Conservation (phyloP, 192 early-diverging fungal genomes). For the Coemansia sp. region DNA sequence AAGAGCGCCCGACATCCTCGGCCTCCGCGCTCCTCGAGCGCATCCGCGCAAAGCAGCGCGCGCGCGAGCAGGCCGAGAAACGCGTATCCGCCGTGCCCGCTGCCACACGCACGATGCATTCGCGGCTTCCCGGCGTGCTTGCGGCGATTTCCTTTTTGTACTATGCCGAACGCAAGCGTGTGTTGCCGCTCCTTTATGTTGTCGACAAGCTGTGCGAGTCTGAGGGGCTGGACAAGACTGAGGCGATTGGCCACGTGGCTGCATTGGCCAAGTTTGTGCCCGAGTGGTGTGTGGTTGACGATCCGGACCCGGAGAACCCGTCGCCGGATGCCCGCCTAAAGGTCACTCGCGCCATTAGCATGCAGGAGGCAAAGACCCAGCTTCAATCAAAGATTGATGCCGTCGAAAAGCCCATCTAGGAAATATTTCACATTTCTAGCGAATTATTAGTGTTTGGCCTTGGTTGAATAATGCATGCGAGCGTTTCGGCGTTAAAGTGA, state of each 20-base stretch:
- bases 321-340: constrained; percentile 21
- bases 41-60: constrained; percentile 50
- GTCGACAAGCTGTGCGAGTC: constrained; percentile 42
- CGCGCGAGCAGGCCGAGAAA: constrained; percentile 14
- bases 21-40: constrained; percentile 44
- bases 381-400: constrained; percentile 19
- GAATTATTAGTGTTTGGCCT: too few relatives aligned
- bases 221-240: constrained; percentile 25
- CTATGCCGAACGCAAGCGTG: constrained; percentile 37
- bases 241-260: constrained; percentile 17
- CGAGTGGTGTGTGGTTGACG: constrained; percentile 38
- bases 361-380: constrained; percentile 28
- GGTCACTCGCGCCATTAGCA: constrained; percentile 27
- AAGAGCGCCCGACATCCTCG: constrained; percentile 2
- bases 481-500: too few relatives aligned
- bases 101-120: constrained; percentile 36
- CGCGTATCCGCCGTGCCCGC: neutral
- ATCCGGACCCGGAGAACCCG: constrained; percentile 7
- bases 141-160: constrained; percentile 49
- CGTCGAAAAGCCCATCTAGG: neutral
- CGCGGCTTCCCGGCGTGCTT: constrained; percentile 39
- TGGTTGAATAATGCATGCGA: too few relatives aligned
- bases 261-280: constrained; percentile 32
- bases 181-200: constrained; percentile 33
- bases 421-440: too few relatives aligned